Base-by-base conservation (phyloP, 805 yeast species). In the Hanseniaspora vineae region DNA sequence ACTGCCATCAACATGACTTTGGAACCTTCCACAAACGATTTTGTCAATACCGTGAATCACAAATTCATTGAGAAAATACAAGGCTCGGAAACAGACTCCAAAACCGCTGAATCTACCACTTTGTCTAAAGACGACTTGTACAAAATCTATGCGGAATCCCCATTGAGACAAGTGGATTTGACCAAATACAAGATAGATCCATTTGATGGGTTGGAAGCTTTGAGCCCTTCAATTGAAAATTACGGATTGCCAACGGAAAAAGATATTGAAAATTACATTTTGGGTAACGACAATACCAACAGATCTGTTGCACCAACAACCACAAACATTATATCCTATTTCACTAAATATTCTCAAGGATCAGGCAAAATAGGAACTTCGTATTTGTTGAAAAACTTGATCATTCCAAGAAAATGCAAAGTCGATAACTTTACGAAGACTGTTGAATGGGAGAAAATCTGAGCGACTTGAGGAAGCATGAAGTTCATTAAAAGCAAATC, bases 191-290 rank as follows among this genome's bases (percentile, higher is more conserved):
- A 18, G 29, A 15, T 37, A 23, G 29, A 45, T 13, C 14, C 35
- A 17, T 31, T 44, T 37, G 40, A n/a, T 18, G 44, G 14, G 45
- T 52, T 31, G 35, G 44, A 46, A 49, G 49, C 31, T 51, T 49
- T 33, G 44, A 44, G 18, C 18, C 19, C 77, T 77, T 54, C 87
- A 88, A 35, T 76, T 70, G 40, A 15, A 67, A 67, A 76, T 57
- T 82, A 78, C 73, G 96, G 95, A 31, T 71, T 92, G 54, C 97
- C 97, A 46, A 69, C 77, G 12, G 86, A 84, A 64, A 52, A 61
- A 35, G 83, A 78, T 50, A 71, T 90, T 49, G 75, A 73, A 56
- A 68, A 69, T 45, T 85, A 75, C 62, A 77, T 89, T 48, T 76
- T 77, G 31, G 94, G 95, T 17, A 72, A 73, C 49, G 85, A 78